These are phyloP conservation scores for Dactylonectria macrodidyma DNA, from an alignment of 2,329 filamentous ascomycete species.

Conservation along the genomic window DNA sequence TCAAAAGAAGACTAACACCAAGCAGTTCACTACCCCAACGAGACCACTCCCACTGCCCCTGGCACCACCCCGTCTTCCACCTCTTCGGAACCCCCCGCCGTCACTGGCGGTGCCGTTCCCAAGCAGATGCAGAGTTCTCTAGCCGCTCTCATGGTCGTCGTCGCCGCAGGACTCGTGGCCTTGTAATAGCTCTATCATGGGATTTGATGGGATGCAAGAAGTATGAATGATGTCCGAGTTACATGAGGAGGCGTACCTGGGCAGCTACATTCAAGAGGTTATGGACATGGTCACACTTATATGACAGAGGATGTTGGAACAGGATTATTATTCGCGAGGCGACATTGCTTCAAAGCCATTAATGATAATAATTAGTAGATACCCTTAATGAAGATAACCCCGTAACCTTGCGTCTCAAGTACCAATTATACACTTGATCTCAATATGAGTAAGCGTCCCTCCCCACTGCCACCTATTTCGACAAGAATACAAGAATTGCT, in stretches of 20 bases:
- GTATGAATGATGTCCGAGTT: not conserved
- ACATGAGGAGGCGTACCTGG: not conserved
- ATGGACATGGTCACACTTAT: not conserved
- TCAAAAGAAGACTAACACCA: constrained; percentile 6
- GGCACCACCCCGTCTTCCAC: constrained; percentile 11
- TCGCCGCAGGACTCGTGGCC: constrained; percentile 42
- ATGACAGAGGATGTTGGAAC: constrained; percentile 28
- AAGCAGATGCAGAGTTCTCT: constrained; percentile 34
- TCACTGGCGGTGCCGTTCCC: constrained; percentile 38
- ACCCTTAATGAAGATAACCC: constrained; percentile 20
- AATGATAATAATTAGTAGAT: constrained; percentile 48
- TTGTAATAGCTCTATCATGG: constrained; percentile 34
- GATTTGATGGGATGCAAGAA: not conserved
- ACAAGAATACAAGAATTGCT: too few relatives aligned
- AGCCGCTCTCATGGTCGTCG: constrained; percentile 42
- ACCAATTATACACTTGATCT: too few relatives aligned
- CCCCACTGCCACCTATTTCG: too few relatives aligned
- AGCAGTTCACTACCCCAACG: constrained; percentile 33
- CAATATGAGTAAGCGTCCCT: too few relatives aligned
- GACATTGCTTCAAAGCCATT: constrained; percentile 41
- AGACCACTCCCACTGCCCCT: constrained; percentile 21
- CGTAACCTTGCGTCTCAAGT: not conserved
- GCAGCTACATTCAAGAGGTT: constrained; percentile 8
- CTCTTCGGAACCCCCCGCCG: constrained; percentile 14
- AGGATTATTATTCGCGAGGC: constrained; percentile 43